phyloP scores from a whole-genome alignment of 495 filamentous ascomycete species.

The Penicillium egyptiacum region DNA sequence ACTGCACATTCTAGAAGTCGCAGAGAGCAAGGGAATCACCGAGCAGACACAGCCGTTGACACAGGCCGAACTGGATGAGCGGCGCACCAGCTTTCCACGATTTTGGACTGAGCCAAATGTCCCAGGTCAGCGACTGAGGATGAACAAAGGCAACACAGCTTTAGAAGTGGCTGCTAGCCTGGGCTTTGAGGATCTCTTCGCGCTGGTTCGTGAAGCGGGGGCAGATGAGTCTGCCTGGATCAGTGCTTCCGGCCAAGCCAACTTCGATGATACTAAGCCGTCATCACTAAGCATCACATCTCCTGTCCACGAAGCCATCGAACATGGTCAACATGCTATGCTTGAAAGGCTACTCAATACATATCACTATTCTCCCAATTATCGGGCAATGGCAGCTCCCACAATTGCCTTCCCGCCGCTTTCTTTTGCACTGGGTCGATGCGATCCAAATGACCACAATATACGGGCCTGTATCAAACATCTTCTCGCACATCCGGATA shows the following conservation, averaged over 20 bases:
- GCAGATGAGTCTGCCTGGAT: slow-evolving; percentile 7
- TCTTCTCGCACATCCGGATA: not conserved
- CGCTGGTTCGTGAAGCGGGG: not conserved
- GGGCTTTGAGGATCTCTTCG: not conserved
- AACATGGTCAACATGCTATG: not conserved
- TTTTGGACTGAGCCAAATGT: slow-evolving; percentile 25
- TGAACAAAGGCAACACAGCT: slow-evolving; percentile 9
- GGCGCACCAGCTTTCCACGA: slow-evolving; percentile 14
- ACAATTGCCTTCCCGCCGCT: not conserved
- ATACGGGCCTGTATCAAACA: not conserved
- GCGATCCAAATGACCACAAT: not conserved
- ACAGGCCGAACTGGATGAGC: slow-evolving; percentile 16
- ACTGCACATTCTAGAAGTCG: not conserved
- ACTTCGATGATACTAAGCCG: not conserved
- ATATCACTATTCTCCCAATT: not conserved
- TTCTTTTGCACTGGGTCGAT: not conserved
- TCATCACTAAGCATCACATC: not conserved
- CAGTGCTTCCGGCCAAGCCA: not conserved
- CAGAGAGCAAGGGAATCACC: slow-evolving; percentile 7
- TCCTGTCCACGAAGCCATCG: slow-evolving; percentile 1
- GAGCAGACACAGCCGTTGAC: slow-evolving; percentile 11
- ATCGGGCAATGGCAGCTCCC: not conserved
- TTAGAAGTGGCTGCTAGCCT: slow-evolving; percentile 16
- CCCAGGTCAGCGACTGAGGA: slow-evolving; percentile 9
- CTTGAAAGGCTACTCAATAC: not conserved